Percentiles rank a stretch among this genome's conserved stretches.
Conservation (phyloP, 768 basidiomycete genomes). For the Leccinum pellstonianum region DNA sequence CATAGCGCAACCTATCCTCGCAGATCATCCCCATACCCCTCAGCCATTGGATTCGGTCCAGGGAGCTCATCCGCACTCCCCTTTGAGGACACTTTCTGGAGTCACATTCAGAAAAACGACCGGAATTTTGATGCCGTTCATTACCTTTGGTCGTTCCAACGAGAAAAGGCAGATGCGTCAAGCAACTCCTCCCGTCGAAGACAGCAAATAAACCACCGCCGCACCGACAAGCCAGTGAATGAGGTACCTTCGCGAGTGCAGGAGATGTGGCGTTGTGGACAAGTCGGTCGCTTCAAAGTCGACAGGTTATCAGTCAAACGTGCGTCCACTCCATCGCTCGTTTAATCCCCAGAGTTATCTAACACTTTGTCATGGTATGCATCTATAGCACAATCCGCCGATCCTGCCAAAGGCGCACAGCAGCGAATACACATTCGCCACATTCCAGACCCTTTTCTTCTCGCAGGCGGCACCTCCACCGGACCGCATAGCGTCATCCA, state of each 20-base stretch:
- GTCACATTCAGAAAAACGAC: slow-evolving; percentile 38
- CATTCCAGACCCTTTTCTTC: slow-evolving; percentile 46
- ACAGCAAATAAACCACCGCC: slow-evolving; percentile 16
- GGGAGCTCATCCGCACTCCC: slow-evolving; percentile 37
- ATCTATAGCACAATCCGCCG: slow-evolving; percentile 37
- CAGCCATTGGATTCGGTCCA: slow-evolving; percentile 17
- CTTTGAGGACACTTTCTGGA: slow-evolving; percentile 41
- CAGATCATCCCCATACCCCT: slow-evolving; percentile 30
- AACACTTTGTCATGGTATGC: neutral
- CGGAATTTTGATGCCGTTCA: slow-evolving; percentile 43
- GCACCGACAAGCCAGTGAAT: slow-evolving; percentile 15
- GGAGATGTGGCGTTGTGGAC: slow-evolving; percentile 66
- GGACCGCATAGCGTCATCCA: slow-evolving; percentile 73
- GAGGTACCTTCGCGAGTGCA: slow-evolving; percentile 34
- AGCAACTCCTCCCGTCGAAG: slow-evolving; percentile 26
- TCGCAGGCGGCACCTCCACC: slow-evolving; percentile 39
- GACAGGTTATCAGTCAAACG: slow-evolving; percentile 40
- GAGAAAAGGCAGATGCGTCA: slow-evolving; percentile 45
- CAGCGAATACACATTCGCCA: slow-evolving; percentile 67
- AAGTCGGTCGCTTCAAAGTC: slow-evolving; percentile 65
- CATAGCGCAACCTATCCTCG: neutral
- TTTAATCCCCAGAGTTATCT: neutral
- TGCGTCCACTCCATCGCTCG: slow-evolving; percentile 32
- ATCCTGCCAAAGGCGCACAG: slow-evolving; percentile 58
- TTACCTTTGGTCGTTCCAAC: slow-evolving; percentile 58